Evolutionary conservation across 208 protist genomes (phyloP), one percentile per base, ranked within the genome.

Genomic region (Strigomonas galati): DNA sequence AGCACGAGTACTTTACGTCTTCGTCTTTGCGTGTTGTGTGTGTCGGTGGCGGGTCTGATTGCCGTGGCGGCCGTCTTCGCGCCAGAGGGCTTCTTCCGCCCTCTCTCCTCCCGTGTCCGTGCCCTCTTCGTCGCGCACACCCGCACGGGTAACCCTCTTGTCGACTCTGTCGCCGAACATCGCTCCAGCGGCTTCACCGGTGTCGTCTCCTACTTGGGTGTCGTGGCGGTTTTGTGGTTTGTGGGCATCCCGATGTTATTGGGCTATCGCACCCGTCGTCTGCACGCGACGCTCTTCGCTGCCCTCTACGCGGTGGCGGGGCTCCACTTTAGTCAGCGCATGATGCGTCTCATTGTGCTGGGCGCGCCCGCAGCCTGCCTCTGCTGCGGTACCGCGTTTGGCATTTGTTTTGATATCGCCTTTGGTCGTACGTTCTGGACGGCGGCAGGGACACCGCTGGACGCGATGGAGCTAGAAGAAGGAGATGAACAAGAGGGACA

Each of bases 141-240:
- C 23, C 79, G 69, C 59, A 90, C 84, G 28, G 84, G 84, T 66
- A 90, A 90, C 60, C 84, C 87, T 17, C 82, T 93, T 40, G 83
- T 92, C 24, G 82, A 91, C 62, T 91, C 84, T 44, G 87, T 93
- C 37, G 83, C 85, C 1, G 87, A 94, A 72, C 87, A 94, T 60
- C 61, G 81, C 9, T 40, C 72, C 0, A 49, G 6, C 9, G 6
- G 28, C 23, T 10, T 35, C 10, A 10, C 10, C 54, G 9, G 19
- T 4, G 83, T 78, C 63, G 60, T 17, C 54, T 2, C 48, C 26
- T 72, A 68, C 52, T 59, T 85, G 32, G 31, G 63, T 51, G 2
- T 78, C 19, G 37, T 40, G 23, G 67, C 27, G 53, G 62, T 66
- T n/a, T 24, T 37, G 10, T 79, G 72, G 74, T 10, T 31, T 0